phyloP scores from a whole-genome alignment of 257 asterid species.

The Paulownia fortunei region DNA sequence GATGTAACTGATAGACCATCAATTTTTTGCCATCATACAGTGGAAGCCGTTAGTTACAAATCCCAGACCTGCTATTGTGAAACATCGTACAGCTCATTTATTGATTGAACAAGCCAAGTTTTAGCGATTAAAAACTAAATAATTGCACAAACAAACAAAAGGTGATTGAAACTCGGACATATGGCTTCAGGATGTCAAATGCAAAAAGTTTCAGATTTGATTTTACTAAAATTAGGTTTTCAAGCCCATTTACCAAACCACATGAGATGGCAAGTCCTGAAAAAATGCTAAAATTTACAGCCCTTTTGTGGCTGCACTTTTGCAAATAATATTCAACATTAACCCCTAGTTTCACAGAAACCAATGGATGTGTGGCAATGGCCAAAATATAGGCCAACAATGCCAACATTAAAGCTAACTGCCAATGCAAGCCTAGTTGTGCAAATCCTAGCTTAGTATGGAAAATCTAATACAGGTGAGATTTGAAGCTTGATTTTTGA shows the following conservation, averaged over 20 bases:
- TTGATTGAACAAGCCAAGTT: not conserved
- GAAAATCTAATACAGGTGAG: not conserved
- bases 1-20: no score
- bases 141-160: no score
- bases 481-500: no score
- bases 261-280: not conserved
- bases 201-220: not conserved
- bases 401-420: not conserved
- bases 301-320: not conserved
- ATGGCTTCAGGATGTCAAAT: not conserved
- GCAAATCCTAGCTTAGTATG: not conserved
- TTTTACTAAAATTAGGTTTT: not conserved
- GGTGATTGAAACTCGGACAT: no score
- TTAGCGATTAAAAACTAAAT: no score
- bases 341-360: not conserved
- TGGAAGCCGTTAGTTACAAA: not conserved
- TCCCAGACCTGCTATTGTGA: not conserved
- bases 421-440: not conserved
- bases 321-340: no score
- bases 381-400: not conserved
- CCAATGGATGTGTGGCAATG: not conserved
- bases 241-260: not conserved
- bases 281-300: not conserved
- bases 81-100: not conserved
- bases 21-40: not conserved